phyloP scores from a whole-genome alignment of 768 basidiomycete genomes.

The Russula lepida region DNA sequence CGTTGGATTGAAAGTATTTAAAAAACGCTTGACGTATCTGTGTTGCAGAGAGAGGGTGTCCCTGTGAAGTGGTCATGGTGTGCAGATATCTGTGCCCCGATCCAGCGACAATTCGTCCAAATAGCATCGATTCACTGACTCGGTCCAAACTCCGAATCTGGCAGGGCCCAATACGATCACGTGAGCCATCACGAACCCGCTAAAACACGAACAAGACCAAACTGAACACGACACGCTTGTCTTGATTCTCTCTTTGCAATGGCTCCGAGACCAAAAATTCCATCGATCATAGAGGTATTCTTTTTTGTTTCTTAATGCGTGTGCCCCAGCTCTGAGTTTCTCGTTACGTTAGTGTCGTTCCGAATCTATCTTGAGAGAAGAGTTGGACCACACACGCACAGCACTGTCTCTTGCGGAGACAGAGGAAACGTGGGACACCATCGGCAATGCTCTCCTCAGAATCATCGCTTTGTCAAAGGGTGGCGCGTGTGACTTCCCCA shows the following conservation, averaged over 20 bases:
- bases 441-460: conserved; percentile 40
- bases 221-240: neutral
- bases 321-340: neutral
- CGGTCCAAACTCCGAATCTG: neutral
- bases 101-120: conserved; percentile 1
- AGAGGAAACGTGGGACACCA: conserved; percentile 74
- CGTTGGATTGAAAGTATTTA: conserved; percentile 69
- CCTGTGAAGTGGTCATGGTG: conserved; percentile 5
- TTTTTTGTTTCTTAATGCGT: neutral
- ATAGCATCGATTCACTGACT: neutral
- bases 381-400: conserved; percentile 30
- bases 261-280: conserved; percentile 17
- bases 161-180: conserved; percentile 12
- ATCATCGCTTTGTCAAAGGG: conserved; percentile 44
- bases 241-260: conserved; percentile 4
- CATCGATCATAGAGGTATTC: conserved; percentile 5
- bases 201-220: neutral
- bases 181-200: conserved; percentile 5
- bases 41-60: conserved; percentile 32
- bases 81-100: conserved; percentile 5
- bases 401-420: conserved; percentile 47
- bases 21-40: conserved; percentile 87
- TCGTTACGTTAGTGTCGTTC: conserved; percentile 18
- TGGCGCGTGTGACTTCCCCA: conserved; percentile 43
- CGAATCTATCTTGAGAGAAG: conserved; percentile 6